Evolutionary conservation across 75 land plant genomes (phyloP).

Genomic region (Isoetes taiwanensis): DNA sequence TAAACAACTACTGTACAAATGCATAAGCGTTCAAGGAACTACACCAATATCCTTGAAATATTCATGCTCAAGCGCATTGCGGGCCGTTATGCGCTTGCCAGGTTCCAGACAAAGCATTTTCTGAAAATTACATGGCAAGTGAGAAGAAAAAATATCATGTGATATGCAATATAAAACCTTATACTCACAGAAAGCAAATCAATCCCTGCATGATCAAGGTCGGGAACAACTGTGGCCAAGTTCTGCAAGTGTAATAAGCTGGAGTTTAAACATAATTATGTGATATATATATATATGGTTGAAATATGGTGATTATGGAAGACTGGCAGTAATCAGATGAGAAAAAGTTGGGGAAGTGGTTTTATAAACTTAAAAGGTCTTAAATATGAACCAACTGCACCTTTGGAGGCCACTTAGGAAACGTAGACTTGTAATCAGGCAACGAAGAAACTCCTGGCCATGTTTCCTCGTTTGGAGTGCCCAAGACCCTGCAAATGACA

Average conservation of each 20-base stretch:
- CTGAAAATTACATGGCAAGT: constrained; percentile 36
- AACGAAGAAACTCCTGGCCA: constrained; percentile 95
- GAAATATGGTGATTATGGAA: not conserved
- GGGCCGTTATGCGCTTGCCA: constrained; percentile 63
- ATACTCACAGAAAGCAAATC: constrained; percentile 74
- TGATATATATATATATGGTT: too few species aligned
- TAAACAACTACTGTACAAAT: too few species aligned
- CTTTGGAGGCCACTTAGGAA: constrained; percentile 93
- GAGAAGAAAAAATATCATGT: not conserved
- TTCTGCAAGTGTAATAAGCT: constrained; percentile 26
- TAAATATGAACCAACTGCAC: constrained; percentile 13
- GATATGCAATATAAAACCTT: not conserved
- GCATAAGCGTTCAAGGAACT: constrained; percentile 47
- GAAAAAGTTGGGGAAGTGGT: not conserved
- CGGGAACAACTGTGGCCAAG: constrained; percentile 56
- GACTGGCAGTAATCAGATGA: not conserved
- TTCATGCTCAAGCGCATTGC: constrained; percentile 70
- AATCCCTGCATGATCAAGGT: constrained; percentile 59
- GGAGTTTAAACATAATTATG: not conserved
- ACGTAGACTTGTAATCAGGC: constrained; percentile 82
- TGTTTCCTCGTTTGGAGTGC: constrained; percentile 85
- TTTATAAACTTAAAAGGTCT: too few species aligned
- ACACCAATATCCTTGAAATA: constrained; percentile 67
- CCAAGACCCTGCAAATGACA: constrained; percentile 43
- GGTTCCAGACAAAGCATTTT: constrained; percentile 89